Base-by-base conservation (phyloP, 1,139 yeast genomes). In the Diutina sp. region DNA sequence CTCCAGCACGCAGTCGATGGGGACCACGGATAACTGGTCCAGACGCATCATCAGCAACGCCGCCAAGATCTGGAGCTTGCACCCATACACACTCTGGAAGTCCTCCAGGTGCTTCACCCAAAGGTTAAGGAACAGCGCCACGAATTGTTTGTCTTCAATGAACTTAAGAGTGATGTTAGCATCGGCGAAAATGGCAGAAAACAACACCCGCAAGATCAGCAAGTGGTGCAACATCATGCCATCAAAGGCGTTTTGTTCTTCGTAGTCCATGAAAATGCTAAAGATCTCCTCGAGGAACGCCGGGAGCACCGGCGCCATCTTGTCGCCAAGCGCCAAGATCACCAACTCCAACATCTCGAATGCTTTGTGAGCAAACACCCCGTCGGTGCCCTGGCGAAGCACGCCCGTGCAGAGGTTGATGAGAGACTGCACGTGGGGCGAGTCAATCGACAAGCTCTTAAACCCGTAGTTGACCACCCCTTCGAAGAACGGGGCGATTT, bases 81-180 rank as follows among this genome's bases (percentile, higher is more conserved):
- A 73, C 29, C 84, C 85, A 60, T 79, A 80, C 21, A 80, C 84
- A 64, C 83, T 79, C 60, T 74, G 78, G 68, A 79, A 76, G 60
- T 74, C 76, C 41, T 67, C 73, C 46, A 76, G 71, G 61, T 78
- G 69, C 60, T 76, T 72, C 60, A 79, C 70, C 84, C 84, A 80
- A 59, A 79, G 68, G 59, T 74, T 73, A 65, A 72, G 72, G 61
- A 78, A 77, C 48, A 69, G 65, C 46, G 66, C 65, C 7, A 70
- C 65, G 61, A 76, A 74, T 16, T 70, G 68, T 57, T 74, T 71
- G 32, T 72, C 73, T 50, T 68, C 69, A 61, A 77, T 67, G 57
- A 74, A 68, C 58, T 70, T 71, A 55, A 76, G 61, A 1, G 79
- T 72, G 14, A 67, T 64, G 8, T 61, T 62, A 11, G 83, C 77